These are phyloP conservation scores for Exophiala viscosa DNA, from an alignment of 2,329 filamentous ascomycete species.

Conservation along the genomic window DNA sequence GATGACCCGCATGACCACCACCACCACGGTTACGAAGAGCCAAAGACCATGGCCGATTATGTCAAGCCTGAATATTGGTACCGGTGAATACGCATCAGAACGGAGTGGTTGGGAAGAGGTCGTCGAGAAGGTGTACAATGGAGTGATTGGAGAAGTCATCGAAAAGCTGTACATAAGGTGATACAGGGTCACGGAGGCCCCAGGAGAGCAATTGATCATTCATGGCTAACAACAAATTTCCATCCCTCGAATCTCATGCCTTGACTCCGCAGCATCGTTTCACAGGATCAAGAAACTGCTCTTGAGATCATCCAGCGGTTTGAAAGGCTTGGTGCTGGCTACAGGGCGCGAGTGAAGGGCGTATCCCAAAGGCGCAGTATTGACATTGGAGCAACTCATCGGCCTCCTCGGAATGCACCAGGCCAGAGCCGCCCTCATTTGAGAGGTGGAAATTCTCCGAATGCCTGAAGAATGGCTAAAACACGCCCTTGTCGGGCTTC, in stretches of 20 bases:
- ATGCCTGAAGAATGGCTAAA: neutral
- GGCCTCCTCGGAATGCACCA: too few species aligned
- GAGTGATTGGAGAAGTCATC: neutral
- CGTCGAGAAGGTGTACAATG: neutral
- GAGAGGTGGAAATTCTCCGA: neutral
- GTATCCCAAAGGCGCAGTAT: too few species aligned
- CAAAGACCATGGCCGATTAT: conserved; percentile 95
- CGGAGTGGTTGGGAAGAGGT: neutral
- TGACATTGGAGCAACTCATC: too few species aligned
- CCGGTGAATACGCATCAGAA: conserved; percentile 33
- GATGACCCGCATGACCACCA: conserved; percentile 62
- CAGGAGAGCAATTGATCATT: conserved; percentile 10
- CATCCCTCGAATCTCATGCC: neutral
- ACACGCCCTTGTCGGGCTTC: conserved; percentile 1
- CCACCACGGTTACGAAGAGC: conserved; percentile 65
- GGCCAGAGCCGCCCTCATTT: neutral
- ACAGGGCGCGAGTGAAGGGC: too few species aligned
- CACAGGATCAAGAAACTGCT: neutral
- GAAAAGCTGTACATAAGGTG: conserved; percentile 17
- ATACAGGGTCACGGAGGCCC: conserved; percentile 1
- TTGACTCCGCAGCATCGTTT: neutral
- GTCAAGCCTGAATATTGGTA: conserved; percentile 94
- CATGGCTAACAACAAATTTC: neutral
- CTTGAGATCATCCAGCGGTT: neutral
- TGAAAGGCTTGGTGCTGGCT: neutral